Evolutionary conservation across 192 early-diverging fungal species (phyloP).

Genomic region (Backusella tuberculispora): DNA sequence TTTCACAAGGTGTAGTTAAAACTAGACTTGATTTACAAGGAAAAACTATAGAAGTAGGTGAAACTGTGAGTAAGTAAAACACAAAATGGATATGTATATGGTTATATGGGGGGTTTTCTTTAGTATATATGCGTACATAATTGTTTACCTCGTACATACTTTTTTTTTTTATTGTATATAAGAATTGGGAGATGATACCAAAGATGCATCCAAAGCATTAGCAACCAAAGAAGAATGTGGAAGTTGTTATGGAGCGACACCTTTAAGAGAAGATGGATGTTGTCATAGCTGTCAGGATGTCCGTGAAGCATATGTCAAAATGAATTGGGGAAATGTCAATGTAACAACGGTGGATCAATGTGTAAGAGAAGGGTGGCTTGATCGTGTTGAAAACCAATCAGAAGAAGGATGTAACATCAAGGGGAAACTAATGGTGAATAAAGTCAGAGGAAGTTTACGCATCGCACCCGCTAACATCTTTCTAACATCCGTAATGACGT

Average conservation of each 20-base stretch:
- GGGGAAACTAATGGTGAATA: conserved; percentile 84
- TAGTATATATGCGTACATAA: no score
- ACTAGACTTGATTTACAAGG: conserved; percentile 74
- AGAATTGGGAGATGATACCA: conserved; percentile 60
- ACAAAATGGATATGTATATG: no score
- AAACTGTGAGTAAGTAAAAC: conserved; percentile 54
- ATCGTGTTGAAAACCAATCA: conserved; percentile 73
- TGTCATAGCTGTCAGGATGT: conserved; percentile 96
- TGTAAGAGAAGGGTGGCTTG: conserved; percentile 79
- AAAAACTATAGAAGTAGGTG: conserved; percentile 58
- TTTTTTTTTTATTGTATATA: not conserved
- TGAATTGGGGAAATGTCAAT: conserved; percentile 83
- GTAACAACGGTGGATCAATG: conserved; percentile 90
- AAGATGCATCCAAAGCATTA: conserved; percentile 36
- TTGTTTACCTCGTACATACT: not conserved
- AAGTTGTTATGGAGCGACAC: conserved; percentile 81
- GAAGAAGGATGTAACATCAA: conserved; percentile 91
- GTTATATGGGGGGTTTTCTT: not conserved
- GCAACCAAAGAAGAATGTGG: conserved; percentile 73
- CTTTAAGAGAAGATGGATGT: conserved; percentile 71
- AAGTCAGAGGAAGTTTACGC: conserved; percentile 93
- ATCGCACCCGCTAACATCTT: conserved; percentile 87
- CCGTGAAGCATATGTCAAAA: conserved; percentile 76
- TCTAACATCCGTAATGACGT: conserved; percentile 66
- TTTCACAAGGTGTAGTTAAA: conserved; percentile 82